Conservation (phyloP, 371 early-diverging fungal species). For the Syncephalastrum monosporum region DNA sequence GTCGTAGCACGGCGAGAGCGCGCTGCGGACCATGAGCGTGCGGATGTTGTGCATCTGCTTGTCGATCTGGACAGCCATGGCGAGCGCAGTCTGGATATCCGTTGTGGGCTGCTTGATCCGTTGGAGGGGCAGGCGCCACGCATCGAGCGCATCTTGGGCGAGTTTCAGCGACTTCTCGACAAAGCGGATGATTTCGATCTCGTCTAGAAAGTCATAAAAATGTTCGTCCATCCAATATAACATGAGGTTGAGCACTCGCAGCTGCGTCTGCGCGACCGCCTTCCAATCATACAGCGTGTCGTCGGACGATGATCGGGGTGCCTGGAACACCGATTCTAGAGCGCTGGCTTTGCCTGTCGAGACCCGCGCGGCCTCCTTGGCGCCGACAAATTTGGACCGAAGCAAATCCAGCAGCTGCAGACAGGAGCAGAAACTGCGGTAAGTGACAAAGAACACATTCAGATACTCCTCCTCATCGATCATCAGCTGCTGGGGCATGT, state of each 20-base stretch:
- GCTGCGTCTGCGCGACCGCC: conserved; percentile 36
- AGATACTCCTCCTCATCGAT: conserved; percentile 52
- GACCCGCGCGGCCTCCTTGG: conserved; percentile 20
- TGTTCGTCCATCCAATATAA: conserved; percentile 66
- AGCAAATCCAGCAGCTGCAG: conserved; percentile 51
- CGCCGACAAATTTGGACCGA: conserved; percentile 41
- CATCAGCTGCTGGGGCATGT: conserved; percentile 13
- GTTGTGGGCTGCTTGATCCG: conserved; percentile 3
- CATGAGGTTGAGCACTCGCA: conserved; percentile 54
- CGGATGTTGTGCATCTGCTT: conserved; percentile 22
- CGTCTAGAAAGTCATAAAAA: conserved; percentile 69
- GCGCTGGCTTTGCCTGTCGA: conserved; percentile 9
- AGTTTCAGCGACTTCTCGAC: conserved; percentile 23
- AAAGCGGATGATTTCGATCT: conserved; percentile 38
- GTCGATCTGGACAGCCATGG: conserved; percentile 12
- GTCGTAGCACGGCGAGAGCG: conserved; percentile 40
- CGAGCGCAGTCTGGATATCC: conserved; percentile 1
- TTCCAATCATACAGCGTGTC: conserved; percentile 35
- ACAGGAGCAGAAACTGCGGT: conserved; percentile 53
- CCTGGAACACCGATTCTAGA: conserved; percentile 11
- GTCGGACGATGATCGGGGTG: not conserved
- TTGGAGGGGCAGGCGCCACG: conserved; percentile 26
- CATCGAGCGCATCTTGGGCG: conserved; percentile 23
- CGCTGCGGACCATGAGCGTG: conserved; percentile 22
- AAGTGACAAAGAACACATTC: conserved; percentile 56